Evolutionary conservation across 176 grass and related monocot genomes (phyloP), one percentile per base, ranked within the genome.

Genomic region (Rhynchospora breviuscula): DNA sequence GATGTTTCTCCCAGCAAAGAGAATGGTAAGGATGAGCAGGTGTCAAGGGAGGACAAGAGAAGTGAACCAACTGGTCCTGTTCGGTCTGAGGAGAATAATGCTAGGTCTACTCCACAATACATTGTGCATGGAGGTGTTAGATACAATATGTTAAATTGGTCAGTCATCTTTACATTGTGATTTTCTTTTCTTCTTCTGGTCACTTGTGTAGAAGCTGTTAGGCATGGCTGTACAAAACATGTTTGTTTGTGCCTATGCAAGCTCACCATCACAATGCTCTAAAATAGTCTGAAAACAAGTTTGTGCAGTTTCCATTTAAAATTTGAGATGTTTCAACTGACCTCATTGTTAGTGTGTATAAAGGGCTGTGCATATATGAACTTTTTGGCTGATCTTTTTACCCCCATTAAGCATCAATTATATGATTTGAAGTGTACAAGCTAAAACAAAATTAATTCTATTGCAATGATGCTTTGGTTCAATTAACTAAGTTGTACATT

Each of bases 91-190:
- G 88, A 83, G 85, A 90, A 19, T 87, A 87, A 49, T 77, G 56
- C 67, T 58, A 92, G 69, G 81, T 82, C 90, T 79, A 54, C 85
- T 54, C 89, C 84, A 67, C 92, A 95, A 79, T 89, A 70, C 18
- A 93, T 99, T 86, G 85, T 92, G 54, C 88, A 89, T 93, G 91
- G 93, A 85, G 93, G 97, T 90, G 91, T 99, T 88, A 91, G 91
- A 56, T 99, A 99, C 87, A 93, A 99, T 87, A 99, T 99, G 93
- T 85, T 95, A 88, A 99, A 99, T 93, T 95, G 96, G 97, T 99
- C 88, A 96, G 97, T 95, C 88, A 88, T 88, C 82, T 88, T 45
- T 80, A 81, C 65, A 58, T 51, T 83, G 26, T 78, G 74, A 22
- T 10, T 72, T 79, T 21, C 10, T 82, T 21, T 82, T 26, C 25